A percentile compares a stretch with the other conserved stretches of the same genome.
Conservation (phyloP, 2,329 filamentous ascomycete genomes). For the Colletotrichum costaricense region DNA sequence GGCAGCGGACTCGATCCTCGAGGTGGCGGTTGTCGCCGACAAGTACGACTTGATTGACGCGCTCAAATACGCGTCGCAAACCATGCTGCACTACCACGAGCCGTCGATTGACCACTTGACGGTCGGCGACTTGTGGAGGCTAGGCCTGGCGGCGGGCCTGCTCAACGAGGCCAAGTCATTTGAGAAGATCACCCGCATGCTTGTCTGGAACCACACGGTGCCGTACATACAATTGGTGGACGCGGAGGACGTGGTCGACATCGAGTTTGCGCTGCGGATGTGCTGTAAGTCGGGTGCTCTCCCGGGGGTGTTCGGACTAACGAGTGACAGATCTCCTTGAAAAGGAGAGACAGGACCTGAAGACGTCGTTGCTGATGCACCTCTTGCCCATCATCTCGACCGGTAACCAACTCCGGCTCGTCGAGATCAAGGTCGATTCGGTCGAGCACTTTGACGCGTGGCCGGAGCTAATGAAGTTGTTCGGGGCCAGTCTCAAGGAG, state of each 20-base stretch:
- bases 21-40: conserved; percentile 42
- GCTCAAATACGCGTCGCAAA: conserved; percentile 31
- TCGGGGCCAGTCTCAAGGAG: conserved; percentile 32
- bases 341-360: conserved; percentile 34
- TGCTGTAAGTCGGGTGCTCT: conserved; percentile 24
- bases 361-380: conserved; percentile 32
- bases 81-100: conserved; percentile 32
- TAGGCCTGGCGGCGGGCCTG: conserved; percentile 30
- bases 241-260: conserved; percentile 29
- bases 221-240: conserved; percentile 33
- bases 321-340: conserved; percentile 25
- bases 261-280: conserved; percentile 34
- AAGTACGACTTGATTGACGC: conserved; percentile 41
- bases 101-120: conserved; percentile 31
- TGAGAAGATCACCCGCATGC: conserved; percentile 29
- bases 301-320: background rate
- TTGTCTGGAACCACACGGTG: conserved; percentile 33
- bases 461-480: conserved; percentile 35
- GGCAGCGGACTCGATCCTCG: conserved; percentile 41
- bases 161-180: conserved; percentile 30
- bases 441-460: conserved; percentile 34
- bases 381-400: conserved; percentile 32
- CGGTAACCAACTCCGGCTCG: conserved; percentile 32
- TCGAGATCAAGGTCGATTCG: conserved; percentile 36
- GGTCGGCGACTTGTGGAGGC: conserved; percentile 32